Evolutionary conservation across 176 grass and related monocot genomes (phyloP), one percentile per base, ranked within the genome.

Genomic region (Carex scoparia): DNA sequence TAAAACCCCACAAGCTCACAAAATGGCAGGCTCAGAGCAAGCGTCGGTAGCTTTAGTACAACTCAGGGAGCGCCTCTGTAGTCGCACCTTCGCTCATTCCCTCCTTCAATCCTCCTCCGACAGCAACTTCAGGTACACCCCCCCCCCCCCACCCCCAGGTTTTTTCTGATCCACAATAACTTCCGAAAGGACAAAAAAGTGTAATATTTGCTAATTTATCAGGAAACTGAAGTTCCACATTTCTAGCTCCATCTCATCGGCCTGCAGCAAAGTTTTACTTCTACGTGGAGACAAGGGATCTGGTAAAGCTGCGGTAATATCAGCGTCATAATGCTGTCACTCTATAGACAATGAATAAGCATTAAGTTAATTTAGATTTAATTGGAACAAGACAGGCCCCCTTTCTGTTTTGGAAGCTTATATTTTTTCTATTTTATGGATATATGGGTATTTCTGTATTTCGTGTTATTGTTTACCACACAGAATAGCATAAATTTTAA

Each of bases 181-280:
- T 51, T 18, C 33, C 3, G 27, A 65, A 46, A 74, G 83, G 5
- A 46, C 3, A 31, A 37, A 65, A 56, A 74, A 46, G 28, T 23
- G 35, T 8, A 62, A 15, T 15, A 46, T 54, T 38, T 88, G 56
- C 46, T 76, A 57, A 4, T 46, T 68, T 75, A 2, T 32, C 86
- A 98, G 95, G 19, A 91, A 94, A 85, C 73, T 98, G 49, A 94
- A 92, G 89, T 90, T 91, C 82, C 89, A 94, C 11, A 86, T 98
- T 23, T 53, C 86, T 69, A 93, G 89, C 85, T 93, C 93, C 70
- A 81, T 98, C 63, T 85, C 93, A 3, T 92, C 92, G 64, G 85
- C 89, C 58, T 98, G 91, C 89, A 94, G 94, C 79, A 94, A 94
- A 49, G 89, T 92, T 19, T 84, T 93, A 65, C 89, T 98, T 51